phyloP scores from a whole-genome alignment of 2,329 filamentous ascomycete genomes.

The Pseudocercospora fuligena region DNA sequence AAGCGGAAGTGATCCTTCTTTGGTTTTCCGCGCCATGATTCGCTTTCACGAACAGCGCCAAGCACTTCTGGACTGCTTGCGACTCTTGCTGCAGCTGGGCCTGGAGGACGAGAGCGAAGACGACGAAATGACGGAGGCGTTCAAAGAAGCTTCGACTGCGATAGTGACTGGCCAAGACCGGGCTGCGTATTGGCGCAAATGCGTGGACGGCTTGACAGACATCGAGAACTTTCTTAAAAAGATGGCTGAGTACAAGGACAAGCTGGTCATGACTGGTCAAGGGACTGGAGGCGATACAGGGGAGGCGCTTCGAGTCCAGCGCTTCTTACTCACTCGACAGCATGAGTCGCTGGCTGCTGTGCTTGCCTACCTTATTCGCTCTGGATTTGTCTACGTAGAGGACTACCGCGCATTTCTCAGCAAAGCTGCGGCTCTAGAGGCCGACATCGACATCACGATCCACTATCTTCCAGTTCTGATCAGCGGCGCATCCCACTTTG shows the following conservation, averaged over 20 bases:
- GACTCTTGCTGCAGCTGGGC: constrained; percentile 74
- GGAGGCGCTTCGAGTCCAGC: constrained; percentile 81
- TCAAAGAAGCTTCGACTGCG: constrained; percentile 60
- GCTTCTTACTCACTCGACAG: constrained; percentile 79
- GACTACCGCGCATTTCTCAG: constrained; percentile 77
- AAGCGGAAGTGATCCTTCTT: constrained; percentile 67
- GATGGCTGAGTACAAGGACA: constrained; percentile 75
- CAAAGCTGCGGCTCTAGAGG: constrained; percentile 71
- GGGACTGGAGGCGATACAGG: constrained; percentile 66
- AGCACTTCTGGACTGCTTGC: constrained; percentile 80
- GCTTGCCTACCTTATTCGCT: constrained; percentile 76
- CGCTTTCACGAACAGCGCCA: constrained; percentile 86
- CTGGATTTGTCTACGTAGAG: constrained; percentile 68
- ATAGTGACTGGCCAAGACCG: constrained; percentile 61
- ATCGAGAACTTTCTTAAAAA: constrained; percentile 78
- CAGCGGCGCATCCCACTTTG: constrained; percentile 76
- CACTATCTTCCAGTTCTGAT: constrained; percentile 84
- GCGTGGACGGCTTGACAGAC: constrained; percentile 74
- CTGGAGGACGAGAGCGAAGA: constrained; percentile 57
- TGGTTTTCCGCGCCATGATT: constrained; percentile 80
- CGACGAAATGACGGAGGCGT: constrained; percentile 62
- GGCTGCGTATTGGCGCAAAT: constrained; percentile 72
- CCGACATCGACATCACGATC: constrained; percentile 74
- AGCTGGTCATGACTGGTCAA: constrained; percentile 75
- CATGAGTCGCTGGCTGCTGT: constrained; percentile 89